Evolutionary conservation across 2,329 filamentous ascomycete genomes (phyloP).

Genomic region (Dendryphion nanum): DNA sequence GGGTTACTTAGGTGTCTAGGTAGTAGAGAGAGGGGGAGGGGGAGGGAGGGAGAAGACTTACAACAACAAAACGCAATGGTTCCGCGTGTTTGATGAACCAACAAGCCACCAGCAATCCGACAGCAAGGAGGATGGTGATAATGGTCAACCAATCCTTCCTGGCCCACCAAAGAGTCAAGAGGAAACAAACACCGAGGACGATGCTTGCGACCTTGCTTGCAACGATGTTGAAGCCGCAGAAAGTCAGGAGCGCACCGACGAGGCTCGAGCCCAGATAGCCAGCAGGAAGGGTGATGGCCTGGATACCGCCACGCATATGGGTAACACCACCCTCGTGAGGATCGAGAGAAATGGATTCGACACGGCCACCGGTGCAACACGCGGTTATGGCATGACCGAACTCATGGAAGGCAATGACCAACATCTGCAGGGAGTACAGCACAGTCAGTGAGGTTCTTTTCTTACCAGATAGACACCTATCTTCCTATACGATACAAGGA

Average conservation of each 20-base stretch:
- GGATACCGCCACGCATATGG: constrained; percentile 70
- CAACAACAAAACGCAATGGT: constrained; percentile 69
- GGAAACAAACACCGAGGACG: constrained; percentile 69
- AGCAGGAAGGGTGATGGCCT: constrained; percentile 70
- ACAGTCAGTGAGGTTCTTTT: too few relatives aligned
- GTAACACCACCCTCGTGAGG: constrained; percentile 77
- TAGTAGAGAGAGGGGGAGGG: background rate
- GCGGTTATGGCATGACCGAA: constrained; percentile 73
- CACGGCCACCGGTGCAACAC: constrained; percentile 68
- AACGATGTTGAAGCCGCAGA: constrained; percentile 79
- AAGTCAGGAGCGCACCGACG: constrained; percentile 74
- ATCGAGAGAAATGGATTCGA: constrained; percentile 72
- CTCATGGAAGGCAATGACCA: constrained; percentile 81
- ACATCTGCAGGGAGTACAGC: constrained; percentile 62
- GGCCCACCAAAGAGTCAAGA: constrained; percentile 81
- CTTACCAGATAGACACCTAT: too few relatives aligned
- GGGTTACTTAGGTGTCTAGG: background rate
- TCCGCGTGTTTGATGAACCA: constrained; percentile 81
- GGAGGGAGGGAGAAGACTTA: constrained; percentile 35
- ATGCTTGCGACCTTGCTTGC: constrained; percentile 78
- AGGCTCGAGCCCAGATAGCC: constrained; percentile 76
- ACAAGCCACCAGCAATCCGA: constrained; percentile 68
- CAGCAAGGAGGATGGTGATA: constrained; percentile 65
- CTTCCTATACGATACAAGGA: too few relatives aligned
- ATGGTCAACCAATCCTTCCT: constrained; percentile 76